Evolutionary conservation across 2,329 filamentous ascomycete genomes (phyloP).

Genomic region (Neofusicoccum laricinum): DNA sequence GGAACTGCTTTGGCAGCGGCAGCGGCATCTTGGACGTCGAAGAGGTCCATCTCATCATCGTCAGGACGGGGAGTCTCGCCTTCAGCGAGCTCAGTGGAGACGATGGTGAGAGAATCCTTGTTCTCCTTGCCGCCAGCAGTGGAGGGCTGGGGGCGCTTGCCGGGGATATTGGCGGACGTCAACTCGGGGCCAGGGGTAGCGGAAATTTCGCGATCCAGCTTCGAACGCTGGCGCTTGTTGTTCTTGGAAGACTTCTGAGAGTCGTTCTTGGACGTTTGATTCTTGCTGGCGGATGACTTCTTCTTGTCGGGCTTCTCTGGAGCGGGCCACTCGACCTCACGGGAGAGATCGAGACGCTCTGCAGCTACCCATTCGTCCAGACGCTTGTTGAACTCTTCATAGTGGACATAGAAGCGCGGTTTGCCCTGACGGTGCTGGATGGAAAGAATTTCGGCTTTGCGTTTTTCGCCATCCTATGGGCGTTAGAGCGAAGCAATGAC

Average conservation of each 20-base stretch:
- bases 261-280: conserved; percentile 31
- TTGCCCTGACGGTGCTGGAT: conserved; percentile 87
- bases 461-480: conserved; percentile 69
- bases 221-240: conserved; percentile 44
- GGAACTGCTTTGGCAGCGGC: conserved; percentile 52
- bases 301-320: conserved; percentile 86
- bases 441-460: conserved; percentile 94
- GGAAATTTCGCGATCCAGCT: conserved; percentile 54
- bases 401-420: conserved; percentile 92
- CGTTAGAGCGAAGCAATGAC: conserved; percentile 1
- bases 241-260: conserved; percentile 47
- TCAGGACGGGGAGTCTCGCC: conserved; percentile 49
- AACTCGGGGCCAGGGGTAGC: conserved; percentile 57
- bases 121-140: conserved; percentile 62
- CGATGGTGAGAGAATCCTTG: conserved; percentile 45
- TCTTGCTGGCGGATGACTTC: conserved; percentile 57
- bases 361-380: conserved; percentile 84
- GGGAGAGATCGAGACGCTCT: conserved; percentile 76
- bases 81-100: conserved; percentile 46
- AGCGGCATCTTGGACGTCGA: conserved; percentile 52
- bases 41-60: conserved; percentile 51
- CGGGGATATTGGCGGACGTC: conserved; percentile 48
- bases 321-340: conserved; percentile 94
- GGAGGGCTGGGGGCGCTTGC: conserved; percentile 49
- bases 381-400: conserved; percentile 96